phyloP scores from a whole-genome alignment of 768 basidiomycete species.

The Boletus subcaerulescens region DNA sequence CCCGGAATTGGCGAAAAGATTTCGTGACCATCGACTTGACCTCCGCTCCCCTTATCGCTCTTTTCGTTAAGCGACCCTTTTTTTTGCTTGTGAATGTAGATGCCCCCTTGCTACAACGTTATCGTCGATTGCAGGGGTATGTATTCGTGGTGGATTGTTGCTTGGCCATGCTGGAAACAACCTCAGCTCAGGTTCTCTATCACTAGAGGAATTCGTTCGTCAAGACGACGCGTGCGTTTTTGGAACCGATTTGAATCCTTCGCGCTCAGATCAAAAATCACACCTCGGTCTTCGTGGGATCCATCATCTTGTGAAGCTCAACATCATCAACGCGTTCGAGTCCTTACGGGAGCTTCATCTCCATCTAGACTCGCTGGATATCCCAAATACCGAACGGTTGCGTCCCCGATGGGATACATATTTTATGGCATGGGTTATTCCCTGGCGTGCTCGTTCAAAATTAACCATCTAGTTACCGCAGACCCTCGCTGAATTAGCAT shows the following conservation, averaged over 20 bases:
- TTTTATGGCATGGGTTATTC: constrained; percentile 72
- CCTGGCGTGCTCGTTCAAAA: not conserved
- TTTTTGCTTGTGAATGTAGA: constrained; percentile 83
- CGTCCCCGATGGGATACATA: constrained; percentile 94
- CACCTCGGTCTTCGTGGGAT: constrained; percentile 19
- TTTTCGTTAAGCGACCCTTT: constrained; percentile 84
- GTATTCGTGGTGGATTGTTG: constrained; percentile 14
- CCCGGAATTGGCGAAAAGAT: constrained; percentile 73
- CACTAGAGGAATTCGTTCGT: constrained; percentile 71
- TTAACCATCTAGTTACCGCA: constrained; percentile 29
- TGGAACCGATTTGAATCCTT: constrained; percentile 35
- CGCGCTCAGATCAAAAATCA: constrained; percentile 16
- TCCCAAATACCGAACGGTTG: constrained; percentile 70
- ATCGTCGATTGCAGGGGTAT: constrained; percentile 53
- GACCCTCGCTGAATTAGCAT: constrained; percentile 89
- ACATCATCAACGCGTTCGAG: constrained; percentile 62
- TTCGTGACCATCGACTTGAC: constrained; percentile 79
- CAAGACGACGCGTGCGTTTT: constrained; percentile 70
- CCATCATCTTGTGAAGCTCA: constrained; percentile 54
- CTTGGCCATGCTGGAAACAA: constrained; percentile 7
- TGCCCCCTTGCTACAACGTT: constrained; percentile 75
- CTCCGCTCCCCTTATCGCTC: constrained; percentile 52
- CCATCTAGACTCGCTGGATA: constrained; percentile 65
- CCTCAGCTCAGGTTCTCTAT: constrained; percentile 22
- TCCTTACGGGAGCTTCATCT: constrained; percentile 50